Percentiles rank a stretch among this genome's conserved stretches.
phyloP scores from a whole-genome alignment of 805 yeast genomes.

The Zygotorulaspora danielsina region DNA sequence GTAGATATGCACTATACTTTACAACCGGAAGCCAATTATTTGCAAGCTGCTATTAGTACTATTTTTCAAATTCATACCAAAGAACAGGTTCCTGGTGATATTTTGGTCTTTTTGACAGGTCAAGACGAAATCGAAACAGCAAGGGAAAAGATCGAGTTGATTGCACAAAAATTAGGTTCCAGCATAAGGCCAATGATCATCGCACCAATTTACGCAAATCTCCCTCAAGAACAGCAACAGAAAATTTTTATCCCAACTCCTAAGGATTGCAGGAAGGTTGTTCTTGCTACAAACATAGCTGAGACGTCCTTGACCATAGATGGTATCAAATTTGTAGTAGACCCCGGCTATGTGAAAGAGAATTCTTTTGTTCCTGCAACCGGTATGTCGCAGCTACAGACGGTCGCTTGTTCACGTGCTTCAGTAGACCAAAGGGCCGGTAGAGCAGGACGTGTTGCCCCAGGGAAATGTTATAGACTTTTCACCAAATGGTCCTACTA shows the following conservation, averaged over 20 bases:
- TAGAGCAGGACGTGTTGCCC: slow-evolving; percentile 96
- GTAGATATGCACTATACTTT: slow-evolving; percentile 80
- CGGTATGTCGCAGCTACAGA: slow-evolving; percentile 83
- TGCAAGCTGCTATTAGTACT: slow-evolving; percentile 84
- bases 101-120: slow-evolving; percentile 87
- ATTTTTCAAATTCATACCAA: slow-evolving; percentile 77
- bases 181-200: slow-evolving; percentile 59
- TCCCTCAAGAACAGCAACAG: slow-evolving; percentile 80
- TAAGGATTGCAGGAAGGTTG: slow-evolving; percentile 70
- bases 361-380: slow-evolving; percentile 82
- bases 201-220: slow-evolving; percentile 85
- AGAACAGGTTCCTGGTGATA: slow-evolving; percentile 67
- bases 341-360: slow-evolving; percentile 92
- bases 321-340: slow-evolving; percentile 92
- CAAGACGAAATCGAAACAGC: slow-evolving; percentile 91
- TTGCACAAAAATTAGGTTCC: slow-evolving; percentile 56
- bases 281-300: slow-evolving; percentile 93
- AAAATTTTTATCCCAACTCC: slow-evolving; percentile 88
- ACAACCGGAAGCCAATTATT: slow-evolving; percentile 85
- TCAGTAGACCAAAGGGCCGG: slow-evolving; percentile 97
- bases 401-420: slow-evolving; percentile 88
- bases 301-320: slow-evolving; percentile 95
- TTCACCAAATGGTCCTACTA: slow-evolving; percentile 70
- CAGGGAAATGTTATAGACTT: slow-evolving; percentile 89
- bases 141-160: slow-evolving; percentile 68